phyloP scores from a whole-genome alignment of 2,329 filamentous ascomycete genomes.

The Fusarium multiceps region DNA sequence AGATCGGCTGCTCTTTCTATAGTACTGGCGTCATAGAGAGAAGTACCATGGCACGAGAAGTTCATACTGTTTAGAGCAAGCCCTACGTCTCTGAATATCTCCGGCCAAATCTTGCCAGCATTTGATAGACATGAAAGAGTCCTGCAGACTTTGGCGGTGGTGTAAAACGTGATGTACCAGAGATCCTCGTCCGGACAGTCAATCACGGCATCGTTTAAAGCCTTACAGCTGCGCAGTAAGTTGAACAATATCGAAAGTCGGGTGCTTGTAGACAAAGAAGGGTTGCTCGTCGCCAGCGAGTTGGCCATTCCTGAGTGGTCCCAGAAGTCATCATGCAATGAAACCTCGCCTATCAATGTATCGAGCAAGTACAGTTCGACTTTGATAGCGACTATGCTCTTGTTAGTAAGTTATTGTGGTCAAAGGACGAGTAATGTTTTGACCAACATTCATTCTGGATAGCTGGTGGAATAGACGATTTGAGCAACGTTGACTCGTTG shows the following conservation, averaged over 20 bases:
- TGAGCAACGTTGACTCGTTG: not conserved
- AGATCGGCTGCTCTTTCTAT: conserved; percentile 5
- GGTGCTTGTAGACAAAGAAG: not conserved
- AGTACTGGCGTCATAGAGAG: not conserved
- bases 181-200: not conserved
- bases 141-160: conserved; percentile 16
- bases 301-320: not conserved
- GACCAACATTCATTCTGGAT: not conserved
- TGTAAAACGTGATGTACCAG: conserved; percentile 22
- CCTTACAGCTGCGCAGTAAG: conserved; percentile 7
- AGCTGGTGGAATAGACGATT: not conserved
- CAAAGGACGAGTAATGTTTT: accelerated
- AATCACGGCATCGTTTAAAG: conserved; percentile 1
- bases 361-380: conserved; percentile 11
- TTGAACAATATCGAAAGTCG: not conserved
- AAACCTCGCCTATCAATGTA: conserved; percentile 11
- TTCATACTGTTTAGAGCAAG: not conserved
- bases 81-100: not conserved
- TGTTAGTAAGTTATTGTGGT: not conserved
- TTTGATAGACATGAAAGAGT: conserved; percentile 15
- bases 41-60: not conserved
- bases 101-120: conserved; percentile 3
- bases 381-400: not conserved
- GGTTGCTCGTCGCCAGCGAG: not conserved
- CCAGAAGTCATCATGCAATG: conserved; percentile 22